Conservation (phyloP, 129 eudicot species). For the Dittrichia graveolens region DNA sequence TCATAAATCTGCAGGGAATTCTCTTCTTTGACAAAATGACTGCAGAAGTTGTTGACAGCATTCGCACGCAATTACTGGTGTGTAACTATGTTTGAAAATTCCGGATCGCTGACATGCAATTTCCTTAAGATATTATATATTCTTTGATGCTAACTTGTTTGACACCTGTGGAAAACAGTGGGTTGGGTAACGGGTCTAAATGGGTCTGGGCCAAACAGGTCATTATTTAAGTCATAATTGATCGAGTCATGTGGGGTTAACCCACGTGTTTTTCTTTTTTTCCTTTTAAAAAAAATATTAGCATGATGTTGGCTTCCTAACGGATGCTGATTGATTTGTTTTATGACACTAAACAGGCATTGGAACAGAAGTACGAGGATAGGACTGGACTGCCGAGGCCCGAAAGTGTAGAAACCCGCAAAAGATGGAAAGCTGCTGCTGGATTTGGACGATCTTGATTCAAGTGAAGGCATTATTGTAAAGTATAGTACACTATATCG, state of each 20-base stretch:
- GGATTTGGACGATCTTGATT: constrained; percentile 73
- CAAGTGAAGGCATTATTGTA: background rate
- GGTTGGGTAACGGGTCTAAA: background rate
- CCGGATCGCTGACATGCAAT: background rate
- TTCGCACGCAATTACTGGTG: constrained; percentile 73
- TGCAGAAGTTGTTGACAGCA: constrained; percentile 70
- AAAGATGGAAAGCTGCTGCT: constrained; percentile 60
- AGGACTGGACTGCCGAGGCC: constrained; percentile 73
- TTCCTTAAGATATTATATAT: background rate
- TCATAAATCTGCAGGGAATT: constrained; percentile 58
- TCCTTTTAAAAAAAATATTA: background rate
- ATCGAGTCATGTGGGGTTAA: background rate
- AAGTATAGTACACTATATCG: constrained; percentile 5
- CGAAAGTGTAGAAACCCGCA: constrained; percentile 58
- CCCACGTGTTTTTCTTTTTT: background rate
- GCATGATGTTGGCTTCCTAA: constrained; percentile 10
- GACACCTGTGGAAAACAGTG: background rate
- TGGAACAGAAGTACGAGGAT: constrained; percentile 78
- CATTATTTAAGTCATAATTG: too few relatives aligned
- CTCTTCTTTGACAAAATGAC: constrained; percentile 94
- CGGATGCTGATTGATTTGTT: constrained; percentile 18
- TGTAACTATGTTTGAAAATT: constrained; percentile 17
- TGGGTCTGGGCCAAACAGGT: background rate
- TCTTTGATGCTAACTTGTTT: background rate
- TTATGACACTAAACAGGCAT: constrained; percentile 42